Conservation (phyloP, 2,329 filamentous ascomycete genomes). For the Verticillium alfalfae region DNA sequence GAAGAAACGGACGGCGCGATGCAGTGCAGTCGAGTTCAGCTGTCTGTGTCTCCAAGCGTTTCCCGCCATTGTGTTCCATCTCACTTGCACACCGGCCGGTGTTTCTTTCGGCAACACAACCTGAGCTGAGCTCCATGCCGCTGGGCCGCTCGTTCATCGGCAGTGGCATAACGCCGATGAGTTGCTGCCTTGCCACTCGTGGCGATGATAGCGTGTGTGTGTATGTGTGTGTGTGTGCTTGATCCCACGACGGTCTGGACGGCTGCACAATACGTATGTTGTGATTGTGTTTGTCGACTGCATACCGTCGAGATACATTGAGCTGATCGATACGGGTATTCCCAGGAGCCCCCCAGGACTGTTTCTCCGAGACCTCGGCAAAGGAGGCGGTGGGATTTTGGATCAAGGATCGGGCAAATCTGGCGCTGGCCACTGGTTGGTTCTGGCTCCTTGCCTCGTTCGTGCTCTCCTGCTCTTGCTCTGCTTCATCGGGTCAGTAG, state of each 20-base stretch:
- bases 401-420: too few species aligned
- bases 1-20: background rate
- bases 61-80: background rate
- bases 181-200: background rate
- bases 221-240: too few species aligned
- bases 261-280: background rate
- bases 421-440: background rate
- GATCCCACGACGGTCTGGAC: too few species aligned
- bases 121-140: background rate
- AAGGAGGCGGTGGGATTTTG: background rate
- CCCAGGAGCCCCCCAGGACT: background rate
- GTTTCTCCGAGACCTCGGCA: background rate
- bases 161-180: background rate
- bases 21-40: background rate
- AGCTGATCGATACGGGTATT: too few species aligned
- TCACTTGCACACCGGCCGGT: background rate
- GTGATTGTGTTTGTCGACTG: background rate
- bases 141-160: background rate
- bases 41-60: background rate
- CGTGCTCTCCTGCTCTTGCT: background rate
- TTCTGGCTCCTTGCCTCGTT: background rate
- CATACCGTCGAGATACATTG: too few species aligned
- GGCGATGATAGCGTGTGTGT: too few species aligned
- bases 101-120: background rate
- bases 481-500: background rate